Evolutionary conservation across 2,329 filamentous ascomycete species (phyloP), one percentile per base, ranked within the genome.

Genomic region (Microcyclosporella mali): DNA sequence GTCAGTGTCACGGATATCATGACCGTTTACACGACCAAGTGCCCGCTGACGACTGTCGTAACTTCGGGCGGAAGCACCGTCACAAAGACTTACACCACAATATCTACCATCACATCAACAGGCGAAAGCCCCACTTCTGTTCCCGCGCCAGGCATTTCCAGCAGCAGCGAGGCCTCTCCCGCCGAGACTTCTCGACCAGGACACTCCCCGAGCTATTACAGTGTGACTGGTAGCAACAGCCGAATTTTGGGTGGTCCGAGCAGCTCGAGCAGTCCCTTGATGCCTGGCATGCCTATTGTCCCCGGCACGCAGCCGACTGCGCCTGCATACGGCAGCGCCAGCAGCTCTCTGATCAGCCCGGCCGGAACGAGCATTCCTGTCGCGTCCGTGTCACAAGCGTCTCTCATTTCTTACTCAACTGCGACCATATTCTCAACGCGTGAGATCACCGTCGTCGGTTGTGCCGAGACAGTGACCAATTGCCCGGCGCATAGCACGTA

Each of bases 401-500:
- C 58, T 2, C 51, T 51, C 17, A 40, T 41, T 6, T 49, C 49
- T 15, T 49, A 44, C 45, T 60, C 64, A 38, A 66, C 66, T 40
- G 68, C 66, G 50, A 60, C 63, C 19, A 59, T 67, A 54, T 70
- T 65, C 54, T 59, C 60, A 37, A 71, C 70, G 43, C 56, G 65
- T 41, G 63, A 66, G 43, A 57, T 70, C 49, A 71, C 69, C 33
- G 55, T 70, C 55, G 65, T 59, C 43, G 61, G 66, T 52, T 70
- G 68, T 52, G 63, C 63, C 8, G 54, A 64, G n/a, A 57, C 56
- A 30, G 60, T 66, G 12, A 63, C 60, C 31, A 56, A 65, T 49
- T 70, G 68, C 49, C 67, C 67, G 19, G 56, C 65, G 17, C 51
- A 63, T 45, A 53, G 47, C 37, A 52, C 51, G 12, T 49, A 57